Conservation (phyloP, 768 basidiomycete species). For the Floccularia luteovirens region DNA sequence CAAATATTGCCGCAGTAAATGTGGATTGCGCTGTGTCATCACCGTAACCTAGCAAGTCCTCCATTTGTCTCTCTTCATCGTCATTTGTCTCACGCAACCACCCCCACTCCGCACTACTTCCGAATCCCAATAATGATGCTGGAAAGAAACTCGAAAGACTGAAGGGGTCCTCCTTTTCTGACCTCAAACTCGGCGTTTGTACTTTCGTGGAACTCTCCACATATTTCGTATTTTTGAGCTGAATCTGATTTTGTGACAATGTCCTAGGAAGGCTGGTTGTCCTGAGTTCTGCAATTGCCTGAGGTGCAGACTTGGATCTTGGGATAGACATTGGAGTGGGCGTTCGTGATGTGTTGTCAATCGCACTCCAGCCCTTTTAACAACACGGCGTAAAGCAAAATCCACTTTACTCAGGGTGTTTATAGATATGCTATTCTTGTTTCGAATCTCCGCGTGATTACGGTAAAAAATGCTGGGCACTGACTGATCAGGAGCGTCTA, state of each 20-base stretch:
- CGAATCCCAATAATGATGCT: slow-evolving; percentile 9
- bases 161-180: slow-evolving; percentile 36
- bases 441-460: no score
- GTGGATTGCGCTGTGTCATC: slow-evolving; percentile 9
- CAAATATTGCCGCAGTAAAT: slow-evolving; percentile 11
- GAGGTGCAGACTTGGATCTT: slow-evolving; percentile 22
- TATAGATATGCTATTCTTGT: no score
- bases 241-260: slow-evolving; percentile 13
- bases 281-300: slow-evolving; percentile 12
- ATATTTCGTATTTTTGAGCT: slow-evolving; percentile 4
- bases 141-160: slow-evolving; percentile 44
- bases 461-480: no score
- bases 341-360: slow-evolving; percentile 3
- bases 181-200: slow-evolving; percentile 8
- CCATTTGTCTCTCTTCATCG: slow-evolving; percentile 18
- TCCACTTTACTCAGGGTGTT: no score
- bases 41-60: slow-evolving; percentile 6
- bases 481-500: no score
- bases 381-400: no score
- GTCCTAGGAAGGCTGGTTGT: slow-evolving; percentile 9
- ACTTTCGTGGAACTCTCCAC: slow-evolving; percentile 6
- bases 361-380: no score
- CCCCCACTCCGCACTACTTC: slow-evolving; percentile 25
- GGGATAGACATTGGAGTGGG: slow-evolving; percentile 11
- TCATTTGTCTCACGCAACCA: no score